These are phyloP conservation scores for Lathyrus aphaca DNA, from an alignment of 306 rosid genomes.

Conservation along the genomic window DNA sequence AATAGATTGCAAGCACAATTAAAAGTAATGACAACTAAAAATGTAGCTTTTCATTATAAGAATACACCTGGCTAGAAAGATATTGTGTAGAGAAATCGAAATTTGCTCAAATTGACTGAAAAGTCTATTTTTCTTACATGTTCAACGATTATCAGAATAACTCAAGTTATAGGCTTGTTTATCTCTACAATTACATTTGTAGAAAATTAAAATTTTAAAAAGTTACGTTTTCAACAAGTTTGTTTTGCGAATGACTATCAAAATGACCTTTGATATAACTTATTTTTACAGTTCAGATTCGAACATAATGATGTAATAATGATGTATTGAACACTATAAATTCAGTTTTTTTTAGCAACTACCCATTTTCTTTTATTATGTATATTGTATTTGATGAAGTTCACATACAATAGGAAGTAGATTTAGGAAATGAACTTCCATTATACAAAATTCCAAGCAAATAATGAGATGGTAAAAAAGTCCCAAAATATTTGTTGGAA, in stretches of 20 bases:
- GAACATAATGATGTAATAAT: neutral
- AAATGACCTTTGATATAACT: neutral
- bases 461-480: slow-evolving; percentile 18
- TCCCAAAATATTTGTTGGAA: slow-evolving; percentile 28
- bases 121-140: neutral
- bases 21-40: slow-evolving; percentile 8
- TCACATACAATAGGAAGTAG: slow-evolving; percentile 4
- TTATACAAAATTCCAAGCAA: slow-evolving; percentile 30
- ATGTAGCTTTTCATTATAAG: neutral
- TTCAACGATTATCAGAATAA: neutral
- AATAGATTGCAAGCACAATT: slow-evolving; percentile 14
- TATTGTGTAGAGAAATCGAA: neutral
- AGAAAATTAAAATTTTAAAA: too few relatives aligned
- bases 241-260: neutral
- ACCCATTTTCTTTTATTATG: slow-evolving; percentile 7
- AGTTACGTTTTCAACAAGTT: too few relatives aligned
- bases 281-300: neutral
- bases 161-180: neutral
- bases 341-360: neutral
- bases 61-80: neutral
- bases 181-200: too few relatives aligned
- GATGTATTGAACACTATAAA: neutral
- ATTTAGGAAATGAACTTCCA: slow-evolving; percentile 31
- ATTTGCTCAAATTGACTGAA: neutral
- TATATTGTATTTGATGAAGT: neutral